Evolutionary conservation across 805 yeast genomes (phyloP).

Genomic region (Yarrowia sp.): DNA sequence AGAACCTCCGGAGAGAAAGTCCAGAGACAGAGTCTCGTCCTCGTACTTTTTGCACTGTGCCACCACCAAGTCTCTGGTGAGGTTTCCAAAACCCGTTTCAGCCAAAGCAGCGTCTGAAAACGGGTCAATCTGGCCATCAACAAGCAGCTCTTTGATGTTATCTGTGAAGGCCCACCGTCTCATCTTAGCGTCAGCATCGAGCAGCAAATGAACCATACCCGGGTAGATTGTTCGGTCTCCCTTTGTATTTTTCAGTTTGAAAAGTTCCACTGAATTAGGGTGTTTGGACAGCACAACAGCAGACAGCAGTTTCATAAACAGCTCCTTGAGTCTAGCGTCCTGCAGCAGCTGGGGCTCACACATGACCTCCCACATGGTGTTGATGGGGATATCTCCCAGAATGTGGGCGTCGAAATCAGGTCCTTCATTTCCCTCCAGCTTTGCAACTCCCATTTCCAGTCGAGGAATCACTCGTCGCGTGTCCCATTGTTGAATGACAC

Average conservation of each 20-base stretch:
- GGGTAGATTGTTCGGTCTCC: background rate
- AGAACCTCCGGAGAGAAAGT: constrained; percentile 9
- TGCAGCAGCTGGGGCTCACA: background rate
- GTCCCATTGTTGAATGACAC: constrained; percentile 18
- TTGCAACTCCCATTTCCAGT: background rate
- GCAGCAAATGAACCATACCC: constrained; percentile 1
- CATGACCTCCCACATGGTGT: constrained; percentile 24
- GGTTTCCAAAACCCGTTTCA: background rate
- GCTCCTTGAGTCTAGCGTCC: background rate
- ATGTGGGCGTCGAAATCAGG: background rate
- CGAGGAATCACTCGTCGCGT: background rate
- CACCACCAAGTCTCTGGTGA: background rate
- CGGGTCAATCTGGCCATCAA: constrained; percentile 10
- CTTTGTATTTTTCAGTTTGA: background rate
- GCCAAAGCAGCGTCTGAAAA: constrained; percentile 10
- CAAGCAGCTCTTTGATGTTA: background rate
- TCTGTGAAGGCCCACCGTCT: constrained; percentile 13
- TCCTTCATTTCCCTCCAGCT: background rate
- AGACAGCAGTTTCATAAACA: background rate
- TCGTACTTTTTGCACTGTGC: background rate
- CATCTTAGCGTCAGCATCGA: background rate
- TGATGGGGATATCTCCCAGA: background rate
- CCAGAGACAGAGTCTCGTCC: background rate
- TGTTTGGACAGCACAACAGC: background rate
- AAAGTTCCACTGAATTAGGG: background rate